Evolutionary conservation across 1,139 yeast species (phyloP).

Genomic region (Magnusiomyces tetraspermus): DNA sequence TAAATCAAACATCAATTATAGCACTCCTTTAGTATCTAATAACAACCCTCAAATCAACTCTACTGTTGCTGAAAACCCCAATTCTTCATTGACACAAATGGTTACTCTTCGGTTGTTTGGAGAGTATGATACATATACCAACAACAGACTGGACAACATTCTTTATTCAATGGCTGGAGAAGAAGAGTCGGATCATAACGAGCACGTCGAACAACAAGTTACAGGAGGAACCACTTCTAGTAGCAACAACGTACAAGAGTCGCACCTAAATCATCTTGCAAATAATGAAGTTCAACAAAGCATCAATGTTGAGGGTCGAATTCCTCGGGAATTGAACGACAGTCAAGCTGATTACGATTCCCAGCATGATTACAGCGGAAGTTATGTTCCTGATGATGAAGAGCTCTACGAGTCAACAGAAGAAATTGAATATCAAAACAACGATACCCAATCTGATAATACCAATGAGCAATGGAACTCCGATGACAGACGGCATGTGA

Average conservation of each 20-base stretch:
- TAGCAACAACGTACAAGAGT: neutral
- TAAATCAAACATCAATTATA: too few relatives aligned
- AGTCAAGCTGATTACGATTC: neutral
- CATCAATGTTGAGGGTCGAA: neutral
- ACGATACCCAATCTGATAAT: neutral
- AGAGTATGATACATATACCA: slow-evolving; percentile 13
- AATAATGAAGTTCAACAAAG: neutral
- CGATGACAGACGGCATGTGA: slow-evolving; percentile 11
- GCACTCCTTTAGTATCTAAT: neutral
- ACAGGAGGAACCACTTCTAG: neutral
- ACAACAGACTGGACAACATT: slow-evolving; percentile 9
- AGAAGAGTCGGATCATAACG: neutral
- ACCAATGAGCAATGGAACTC: slow-evolving; percentile 8
- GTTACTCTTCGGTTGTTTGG: slow-evolving; percentile 11
- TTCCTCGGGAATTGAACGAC: neutral
- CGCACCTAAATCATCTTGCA: neutral
- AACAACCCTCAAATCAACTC: neutral
- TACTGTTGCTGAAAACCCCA: neutral
- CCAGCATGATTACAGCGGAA: neutral
- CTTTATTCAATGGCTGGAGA: slow-evolving; percentile 6
- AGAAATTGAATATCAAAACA: neutral
- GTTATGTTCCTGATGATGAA: neutral
- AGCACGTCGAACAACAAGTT: slow-evolving; percentile 2
- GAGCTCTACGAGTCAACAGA: neutral
- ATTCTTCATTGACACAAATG: neutral